A percentile compares a stretch with the other conserved stretches of the same genome.
Evolutionary conservation across 2,329 filamentous ascomycete genomes (phyloP).

Genomic region (Aspergillus ochraceoroseus): DNA sequence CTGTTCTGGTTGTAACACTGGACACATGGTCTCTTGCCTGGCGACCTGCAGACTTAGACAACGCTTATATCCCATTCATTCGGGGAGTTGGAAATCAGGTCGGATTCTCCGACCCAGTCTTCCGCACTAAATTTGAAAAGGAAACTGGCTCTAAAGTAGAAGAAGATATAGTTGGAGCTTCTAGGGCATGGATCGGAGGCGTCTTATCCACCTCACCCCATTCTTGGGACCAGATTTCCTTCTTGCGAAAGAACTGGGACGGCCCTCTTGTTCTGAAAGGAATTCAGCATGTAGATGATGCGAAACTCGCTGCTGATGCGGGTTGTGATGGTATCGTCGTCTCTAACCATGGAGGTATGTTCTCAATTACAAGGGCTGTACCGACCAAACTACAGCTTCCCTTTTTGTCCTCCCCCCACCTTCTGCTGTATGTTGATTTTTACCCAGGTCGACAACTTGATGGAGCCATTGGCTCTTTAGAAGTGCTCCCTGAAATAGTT

Average conservation of each 20-base stretch:
- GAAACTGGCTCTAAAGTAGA: slow-evolving; percentile 45
- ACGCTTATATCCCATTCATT: slow-evolving; percentile 52
- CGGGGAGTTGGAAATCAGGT: slow-evolving; percentile 56
- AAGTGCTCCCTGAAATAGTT: slow-evolving; percentile 57
- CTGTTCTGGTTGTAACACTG: slow-evolving; percentile 64
- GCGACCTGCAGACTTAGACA: slow-evolving; percentile 62
- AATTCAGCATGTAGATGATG: slow-evolving; percentile 50
- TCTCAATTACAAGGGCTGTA: background rate
- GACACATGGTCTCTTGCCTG: slow-evolving; percentile 67
- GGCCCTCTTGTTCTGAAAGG: slow-evolving; percentile 62
- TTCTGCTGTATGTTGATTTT: slow-evolving; percentile 1
- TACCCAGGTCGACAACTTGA: slow-evolving; percentile 46
- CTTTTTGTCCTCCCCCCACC: background rate
- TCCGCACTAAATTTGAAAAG: slow-evolving; percentile 53
- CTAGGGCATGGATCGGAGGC: slow-evolving; percentile 50
- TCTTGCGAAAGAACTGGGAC: slow-evolving; percentile 57
- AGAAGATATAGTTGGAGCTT: slow-evolving; percentile 49
- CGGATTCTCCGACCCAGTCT: slow-evolving; percentile 64
- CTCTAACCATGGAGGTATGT: slow-evolving; percentile 49
- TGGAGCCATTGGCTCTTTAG: slow-evolving; percentile 48
- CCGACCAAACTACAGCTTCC: background rate
- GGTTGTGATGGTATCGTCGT: slow-evolving; percentile 50
- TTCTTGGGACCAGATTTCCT: slow-evolving; percentile 58
- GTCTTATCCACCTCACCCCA: slow-evolving; percentile 52
- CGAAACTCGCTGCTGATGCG: slow-evolving; percentile 41